Percentiles rank a stretch among this genome's conserved stretches.
Evolutionary conservation across 1,284 basidiomycete species (phyloP).

Genomic region (Sporisorium exsertum): DNA sequence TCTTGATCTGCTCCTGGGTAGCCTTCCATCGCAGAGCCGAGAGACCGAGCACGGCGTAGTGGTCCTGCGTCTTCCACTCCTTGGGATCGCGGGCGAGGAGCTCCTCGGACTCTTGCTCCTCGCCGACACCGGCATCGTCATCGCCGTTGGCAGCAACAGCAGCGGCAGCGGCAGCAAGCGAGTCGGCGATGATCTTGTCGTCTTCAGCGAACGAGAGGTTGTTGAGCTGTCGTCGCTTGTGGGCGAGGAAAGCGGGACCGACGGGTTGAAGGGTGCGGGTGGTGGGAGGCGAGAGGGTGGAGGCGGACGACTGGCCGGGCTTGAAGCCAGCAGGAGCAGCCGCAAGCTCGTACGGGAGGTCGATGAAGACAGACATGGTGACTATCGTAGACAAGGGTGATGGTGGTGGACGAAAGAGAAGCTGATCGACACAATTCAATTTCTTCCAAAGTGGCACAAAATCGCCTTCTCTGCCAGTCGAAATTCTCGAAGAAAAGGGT

Average conservation of each 20-base stretch:
- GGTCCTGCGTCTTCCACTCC: conserved; percentile 99
- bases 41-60: conserved; percentile 94
- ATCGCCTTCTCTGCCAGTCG: background rate
- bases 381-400: conserved; percentile 12
- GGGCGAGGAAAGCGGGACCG: conserved; percentile 63
- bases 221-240: conserved; percentile 63
- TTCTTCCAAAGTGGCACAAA: conserved; percentile 39
- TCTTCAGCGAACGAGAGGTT: conserved; percentile 63
- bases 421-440: background rate
- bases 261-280: conserved; percentile 58
- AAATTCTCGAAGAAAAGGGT: background rate
- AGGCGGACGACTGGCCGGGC: conserved; percentile 53
- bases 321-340: conserved; percentile 62
- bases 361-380: conserved; percentile 61
- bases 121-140: conserved; percentile 86
- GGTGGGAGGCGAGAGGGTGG: conserved; percentile 54
- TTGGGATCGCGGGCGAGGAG: conserved; percentile 87
- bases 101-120: conserved; percentile 84
- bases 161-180: conserved; percentile 69
- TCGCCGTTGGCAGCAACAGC: conserved; percentile 77
- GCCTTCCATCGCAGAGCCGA: conserved; percentile 90
- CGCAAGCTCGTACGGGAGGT: conserved; percentile 62
- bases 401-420: background rate
- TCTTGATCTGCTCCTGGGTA: conserved; percentile 90
- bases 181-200: conserved; percentile 59